These are phyloP conservation scores for Silybum marianum DNA, from an alignment of 129 eudicot species.

Conservation along the genomic window DNA sequence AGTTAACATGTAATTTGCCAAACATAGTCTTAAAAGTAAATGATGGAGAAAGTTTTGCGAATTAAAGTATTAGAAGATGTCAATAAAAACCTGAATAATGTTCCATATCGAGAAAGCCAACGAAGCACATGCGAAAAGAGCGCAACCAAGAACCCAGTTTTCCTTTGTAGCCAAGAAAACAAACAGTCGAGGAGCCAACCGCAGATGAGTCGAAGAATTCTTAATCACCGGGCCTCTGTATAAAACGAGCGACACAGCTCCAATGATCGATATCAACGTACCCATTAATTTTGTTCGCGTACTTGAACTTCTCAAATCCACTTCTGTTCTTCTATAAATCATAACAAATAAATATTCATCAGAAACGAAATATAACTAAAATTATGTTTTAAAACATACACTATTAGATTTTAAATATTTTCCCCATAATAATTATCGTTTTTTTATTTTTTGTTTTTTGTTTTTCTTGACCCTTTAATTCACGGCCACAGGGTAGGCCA, in stretches of 20 bases:
- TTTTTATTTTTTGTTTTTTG: not conserved
- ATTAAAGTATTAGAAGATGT: not conserved
- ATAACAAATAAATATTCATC: not conserved
- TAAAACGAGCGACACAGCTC: constrained; percentile 48
- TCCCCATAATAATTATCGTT: not conserved
- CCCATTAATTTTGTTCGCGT: constrained; percentile 52
- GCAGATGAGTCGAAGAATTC: constrained; percentile 38
- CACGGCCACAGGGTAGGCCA: constrained; percentile 15
- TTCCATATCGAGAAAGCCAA: constrained; percentile 62
- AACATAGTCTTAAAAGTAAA: not conserved
- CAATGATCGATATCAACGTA: constrained; percentile 53
- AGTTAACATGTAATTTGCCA: not conserved
- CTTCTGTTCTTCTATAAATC: constrained; percentile 45
- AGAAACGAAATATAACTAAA: not conserved
- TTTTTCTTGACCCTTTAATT: not conserved
- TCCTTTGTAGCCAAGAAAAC: constrained; percentile 60
- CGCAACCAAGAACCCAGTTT: constrained; percentile 68
- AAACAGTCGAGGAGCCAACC: constrained; percentile 34
- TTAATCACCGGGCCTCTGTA: constrained; percentile 65
- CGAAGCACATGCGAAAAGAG: constrained; percentile 67
- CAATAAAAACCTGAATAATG: constrained; percentile 59
- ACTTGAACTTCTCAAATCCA: constrained; percentile 59
- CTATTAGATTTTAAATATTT: not conserved
- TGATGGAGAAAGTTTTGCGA: not conserved
- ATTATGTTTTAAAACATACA: not conserved